Percentiles rank a stretch among this genome's conserved stretches.
Evolutionary conservation across 1,139 yeast genomes (phyloP).

Genomic region (Geotrichum siamense): DNA sequence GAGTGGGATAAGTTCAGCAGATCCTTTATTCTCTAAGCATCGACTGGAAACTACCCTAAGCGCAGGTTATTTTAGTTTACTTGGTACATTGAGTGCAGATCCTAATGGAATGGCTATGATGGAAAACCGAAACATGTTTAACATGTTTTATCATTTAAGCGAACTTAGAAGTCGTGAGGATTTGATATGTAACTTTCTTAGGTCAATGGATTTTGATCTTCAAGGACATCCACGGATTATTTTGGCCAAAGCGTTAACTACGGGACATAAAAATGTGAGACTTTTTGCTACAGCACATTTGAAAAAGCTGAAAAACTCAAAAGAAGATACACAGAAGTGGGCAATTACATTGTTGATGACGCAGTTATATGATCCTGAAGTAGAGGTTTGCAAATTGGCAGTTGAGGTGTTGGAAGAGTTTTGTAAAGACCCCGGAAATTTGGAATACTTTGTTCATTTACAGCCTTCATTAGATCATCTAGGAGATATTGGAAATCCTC

Average conservation of each 20-base stretch:
- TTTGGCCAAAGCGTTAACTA: slow-evolving; percentile 55
- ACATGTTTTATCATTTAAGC: slow-evolving; percentile 66
- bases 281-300: slow-evolving; percentile 50
- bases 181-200: slow-evolving; percentile 50
- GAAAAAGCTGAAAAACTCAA: slow-evolving; percentile 37
- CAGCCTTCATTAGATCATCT: slow-evolving; percentile 43
- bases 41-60: slow-evolving; percentile 60
- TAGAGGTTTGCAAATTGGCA: slow-evolving; percentile 52
- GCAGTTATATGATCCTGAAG: slow-evolving; percentile 62
- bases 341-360: slow-evolving; percentile 49
- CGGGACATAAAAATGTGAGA: slow-evolving; percentile 49
- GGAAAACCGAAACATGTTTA: slow-evolving; percentile 79
- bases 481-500: slow-evolving; percentile 42
- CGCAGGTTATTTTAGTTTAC: slow-evolving; percentile 66
- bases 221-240: slow-evolving; percentile 65
- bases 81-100: slow-evolving; percentile 63
- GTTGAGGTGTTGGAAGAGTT: slow-evolving; percentile 46
- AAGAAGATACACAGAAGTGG: slow-evolving; percentile 34
- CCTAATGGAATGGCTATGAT: slow-evolving; percentile 58
- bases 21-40: slow-evolving; percentile 60
- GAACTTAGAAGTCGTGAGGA: slow-evolving; percentile 51
- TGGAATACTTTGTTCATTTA: slow-evolving; percentile 40
- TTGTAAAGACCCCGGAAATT: slow-evolving; percentile 39
- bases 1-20: slow-evolving; percentile 65
- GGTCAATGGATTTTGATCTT: slow-evolving; percentile 52